phyloP scores from a whole-genome alignment of 345 rosid species.

The Eutrema yunnanense region DNA sequence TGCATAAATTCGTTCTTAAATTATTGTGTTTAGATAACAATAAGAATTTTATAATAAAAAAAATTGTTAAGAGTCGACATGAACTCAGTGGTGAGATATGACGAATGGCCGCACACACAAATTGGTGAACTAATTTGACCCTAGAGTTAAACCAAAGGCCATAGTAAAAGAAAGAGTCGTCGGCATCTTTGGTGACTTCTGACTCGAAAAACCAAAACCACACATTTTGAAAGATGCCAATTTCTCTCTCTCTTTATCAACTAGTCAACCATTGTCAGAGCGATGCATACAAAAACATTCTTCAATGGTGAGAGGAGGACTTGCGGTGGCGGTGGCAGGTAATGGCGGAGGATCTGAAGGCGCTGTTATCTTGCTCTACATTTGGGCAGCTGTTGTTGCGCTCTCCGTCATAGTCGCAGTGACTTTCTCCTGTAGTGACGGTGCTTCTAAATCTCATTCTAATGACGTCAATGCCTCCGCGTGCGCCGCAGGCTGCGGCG shows the following conservation, averaged over 20 bases:
- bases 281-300: not conserved
- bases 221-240: not conserved
- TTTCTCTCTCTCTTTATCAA: conserved; percentile 22
- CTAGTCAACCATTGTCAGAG: not conserved
- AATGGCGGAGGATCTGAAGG: not conserved
- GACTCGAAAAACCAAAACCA: conserved; percentile 21
- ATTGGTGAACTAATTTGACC: not conserved
- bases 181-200: conserved; percentile 17
- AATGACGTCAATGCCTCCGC: conserved; percentile 25
- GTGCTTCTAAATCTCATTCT: conserved; percentile 37
- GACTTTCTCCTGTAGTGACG: conserved; percentile 45
- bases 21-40: too few relatives aligned
- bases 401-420: conserved; percentile 29
- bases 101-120: conserved; percentile 7
- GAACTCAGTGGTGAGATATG: not conserved
- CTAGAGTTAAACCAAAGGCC: conserved; percentile 23
- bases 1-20: not conserved
- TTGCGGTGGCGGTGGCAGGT: not conserved
- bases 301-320: conserved; percentile 35
- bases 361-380: conserved; percentile 7
- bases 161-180: not conserved
- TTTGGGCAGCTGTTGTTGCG: conserved; percentile 35
- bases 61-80: not conserved
- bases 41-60: too few relatives aligned
- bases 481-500: conserved; percentile 44